phyloP scores from a whole-genome alignment of 2,329 filamentous ascomycete species.

The Zymoseptoria crescenta region DNA sequence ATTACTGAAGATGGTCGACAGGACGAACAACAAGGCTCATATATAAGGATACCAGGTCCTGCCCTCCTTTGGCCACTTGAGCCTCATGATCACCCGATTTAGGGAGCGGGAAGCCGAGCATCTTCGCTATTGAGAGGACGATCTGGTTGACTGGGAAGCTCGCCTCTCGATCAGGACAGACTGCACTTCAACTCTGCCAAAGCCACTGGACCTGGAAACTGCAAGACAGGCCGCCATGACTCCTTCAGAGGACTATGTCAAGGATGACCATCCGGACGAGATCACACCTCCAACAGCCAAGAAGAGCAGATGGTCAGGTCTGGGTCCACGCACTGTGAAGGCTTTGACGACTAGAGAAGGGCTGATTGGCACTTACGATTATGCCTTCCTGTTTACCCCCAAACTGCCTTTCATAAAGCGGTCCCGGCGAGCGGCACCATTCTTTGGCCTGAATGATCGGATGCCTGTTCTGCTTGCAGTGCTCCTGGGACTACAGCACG shows the following conservation, averaged over 20 bases:
- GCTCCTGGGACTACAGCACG: constrained; percentile 70
- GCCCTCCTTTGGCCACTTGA: too few relatives aligned
- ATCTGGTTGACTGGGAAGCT: too few relatives aligned
- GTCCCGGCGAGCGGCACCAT: constrained; percentile 54
- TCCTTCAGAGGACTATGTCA: constrained; percentile 23
- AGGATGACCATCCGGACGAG: constrained; percentile 37
- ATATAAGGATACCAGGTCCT: background rate
- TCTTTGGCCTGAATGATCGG: constrained; percentile 73
- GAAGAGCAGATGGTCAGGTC: constrained; percentile 36
- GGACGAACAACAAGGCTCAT: background rate
- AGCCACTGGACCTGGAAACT: background rate
- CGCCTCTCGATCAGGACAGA: too few relatives aligned
- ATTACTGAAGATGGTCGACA: background rate
- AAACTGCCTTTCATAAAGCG: constrained; percentile 76
- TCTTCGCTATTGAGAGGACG: too few relatives aligned
- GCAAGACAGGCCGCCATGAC: constrained; percentile 11
- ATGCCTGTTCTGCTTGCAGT: constrained; percentile 70
- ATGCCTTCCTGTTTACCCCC: constrained; percentile 74
- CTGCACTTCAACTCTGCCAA: background rate
- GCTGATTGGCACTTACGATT: constrained; percentile 80
- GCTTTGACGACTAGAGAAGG: constrained; percentile 52
- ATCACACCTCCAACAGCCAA: constrained; percentile 36
- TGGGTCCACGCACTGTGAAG: constrained; percentile 33
- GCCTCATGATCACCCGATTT: too few relatives aligned
- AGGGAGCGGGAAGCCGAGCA: too few relatives aligned